Percentiles rank a stretch among this genome's conserved stretches.
Evolutionary conservation across 345 rosid species (phyloP).

Genomic region (Eucalyptus victrix): DNA sequence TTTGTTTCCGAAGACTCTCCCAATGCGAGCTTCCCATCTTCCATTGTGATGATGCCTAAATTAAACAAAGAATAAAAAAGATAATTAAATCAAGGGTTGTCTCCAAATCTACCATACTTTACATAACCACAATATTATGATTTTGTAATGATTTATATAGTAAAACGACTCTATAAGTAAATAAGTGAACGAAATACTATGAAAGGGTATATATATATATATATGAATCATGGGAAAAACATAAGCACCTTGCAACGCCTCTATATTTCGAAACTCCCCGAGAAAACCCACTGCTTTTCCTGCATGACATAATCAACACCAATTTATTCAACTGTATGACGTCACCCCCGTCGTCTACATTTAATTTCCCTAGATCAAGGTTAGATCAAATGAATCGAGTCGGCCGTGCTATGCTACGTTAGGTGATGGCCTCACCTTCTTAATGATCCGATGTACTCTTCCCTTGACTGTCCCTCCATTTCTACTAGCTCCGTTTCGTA

Average conservation of each 20-base stretch:
- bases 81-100: not conserved
- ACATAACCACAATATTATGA: not conserved
- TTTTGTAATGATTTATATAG: not conserved
- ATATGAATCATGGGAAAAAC: not conserved
- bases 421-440: constrained; percentile 38
- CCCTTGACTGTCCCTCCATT: constrained; percentile 75
- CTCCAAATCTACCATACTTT: not conserved
- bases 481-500: constrained; percentile 57
- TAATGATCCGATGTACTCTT: constrained; percentile 81
- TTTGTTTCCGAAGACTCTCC: constrained; percentile 70
- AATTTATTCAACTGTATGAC: not conserved
- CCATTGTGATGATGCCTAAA: constrained; percentile 68
- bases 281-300: constrained; percentile 95
- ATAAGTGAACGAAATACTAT: too few relatives aligned
- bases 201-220: too few relatives aligned
- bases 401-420: not conserved
- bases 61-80: not conserved
- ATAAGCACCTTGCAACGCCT: constrained; percentile 85
- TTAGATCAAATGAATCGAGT: not conserved
- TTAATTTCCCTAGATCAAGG: not conserved
- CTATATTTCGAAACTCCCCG: constrained; percentile 93
- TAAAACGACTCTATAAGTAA: too few relatives aligned
- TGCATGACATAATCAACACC: not conserved
- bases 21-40: constrained; percentile 77
- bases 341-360: not conserved